A percentile compares a stretch with the other conserved stretches of the same genome.
Conservation (phyloP, 352 stramenopile genomes). For the Globisporangium irregulare region DNA sequence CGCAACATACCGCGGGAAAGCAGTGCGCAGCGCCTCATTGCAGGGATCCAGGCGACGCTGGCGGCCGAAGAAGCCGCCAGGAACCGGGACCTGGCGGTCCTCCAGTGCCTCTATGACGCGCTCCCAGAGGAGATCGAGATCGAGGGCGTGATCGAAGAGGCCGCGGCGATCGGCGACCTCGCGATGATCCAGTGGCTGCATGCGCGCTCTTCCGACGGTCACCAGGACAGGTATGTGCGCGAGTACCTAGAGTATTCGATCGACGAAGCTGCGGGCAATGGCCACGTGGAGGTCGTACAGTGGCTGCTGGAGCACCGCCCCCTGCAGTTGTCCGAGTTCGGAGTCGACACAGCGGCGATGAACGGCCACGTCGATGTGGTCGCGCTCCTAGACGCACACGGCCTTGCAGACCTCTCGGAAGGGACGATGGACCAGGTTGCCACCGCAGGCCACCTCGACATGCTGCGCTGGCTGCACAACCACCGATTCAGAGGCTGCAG, state of each 20-base stretch:
- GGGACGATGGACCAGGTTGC: slow-evolving; percentile 21
- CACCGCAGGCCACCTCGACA: slow-evolving; percentile 18
- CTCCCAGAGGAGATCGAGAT: slow-evolving; percentile 10
- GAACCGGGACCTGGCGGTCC: slow-evolving; percentile 1
- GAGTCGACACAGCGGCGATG: slow-evolving; percentile 13
- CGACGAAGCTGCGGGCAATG: slow-evolving; percentile 20
- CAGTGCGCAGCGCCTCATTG: not conserved
- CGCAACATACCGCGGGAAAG: not conserved
- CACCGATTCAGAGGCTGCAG: slow-evolving; percentile 13
- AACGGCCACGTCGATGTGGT: slow-evolving; percentile 12
- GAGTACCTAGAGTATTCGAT: slow-evolving; percentile 13
- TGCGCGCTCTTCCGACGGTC: not conserved
- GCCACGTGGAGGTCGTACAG: slow-evolving; percentile 23
- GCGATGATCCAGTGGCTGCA: slow-evolving; percentile 20
- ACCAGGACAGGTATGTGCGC: not conserved
- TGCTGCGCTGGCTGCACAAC: slow-evolving; percentile 28
- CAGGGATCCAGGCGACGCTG: slow-evolving; percentile 6
- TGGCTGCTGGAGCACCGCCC: slow-evolving; percentile 18
- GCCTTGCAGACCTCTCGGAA: not conserved
- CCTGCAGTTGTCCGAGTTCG: slow-evolving; percentile 2
- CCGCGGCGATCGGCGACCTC: slow-evolving; percentile 9
- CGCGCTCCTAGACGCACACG: not conserved
- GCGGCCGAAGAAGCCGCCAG: slow-evolving; percentile 12
- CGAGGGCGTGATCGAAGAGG: slow-evolving; percentile 18
- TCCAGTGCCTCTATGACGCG: slow-evolving; percentile 7